A percentile compares a stretch with the other conserved stretches of the same genome.
These are phyloP conservation scores for Lepidium africanum DNA, from an alignment of 345 rosid genomes.

Conservation along the genomic window DNA sequence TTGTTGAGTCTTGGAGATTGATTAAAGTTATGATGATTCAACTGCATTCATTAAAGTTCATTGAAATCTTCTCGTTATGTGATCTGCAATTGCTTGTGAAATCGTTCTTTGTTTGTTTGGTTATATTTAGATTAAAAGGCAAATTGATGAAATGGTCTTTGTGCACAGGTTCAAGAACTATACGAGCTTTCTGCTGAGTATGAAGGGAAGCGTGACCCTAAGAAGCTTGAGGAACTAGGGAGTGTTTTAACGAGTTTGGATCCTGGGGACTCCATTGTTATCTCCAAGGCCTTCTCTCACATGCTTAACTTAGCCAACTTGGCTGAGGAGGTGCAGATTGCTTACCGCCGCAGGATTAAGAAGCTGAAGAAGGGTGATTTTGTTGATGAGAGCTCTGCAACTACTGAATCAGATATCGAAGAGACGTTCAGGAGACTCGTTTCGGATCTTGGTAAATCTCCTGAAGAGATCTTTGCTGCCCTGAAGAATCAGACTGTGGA, in stretches of 20 bases:
- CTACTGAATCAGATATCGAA: slow-evolving; percentile 93
- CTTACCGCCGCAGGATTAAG: slow-evolving; percentile 71
- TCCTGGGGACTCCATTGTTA: slow-evolving; percentile 91
- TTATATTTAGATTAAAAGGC: not conserved
- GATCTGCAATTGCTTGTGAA: not conserved
- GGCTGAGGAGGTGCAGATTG: slow-evolving; percentile 98
- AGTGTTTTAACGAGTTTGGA: slow-evolving; percentile 78
- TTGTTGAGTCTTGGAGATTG: too few species aligned
- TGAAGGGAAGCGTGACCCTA: slow-evolving; percentile 67
- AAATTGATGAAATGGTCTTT: not conserved
- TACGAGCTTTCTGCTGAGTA: slow-evolving; percentile 95
- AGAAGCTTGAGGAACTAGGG: slow-evolving; percentile 88
- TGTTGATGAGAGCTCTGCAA: slow-evolving; percentile 69
- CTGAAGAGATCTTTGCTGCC: slow-evolving; percentile 86
- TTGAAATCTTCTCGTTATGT: not conserved
- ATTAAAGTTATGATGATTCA: too few species aligned
- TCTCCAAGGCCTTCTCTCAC: slow-evolving; percentile 84
- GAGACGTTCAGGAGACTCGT: slow-evolving; percentile 94
- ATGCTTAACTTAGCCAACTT: slow-evolving; percentile 98
- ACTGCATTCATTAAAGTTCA: too few species aligned
- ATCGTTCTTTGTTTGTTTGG: not conserved
- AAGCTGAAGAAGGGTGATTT: slow-evolving; percentile 87
- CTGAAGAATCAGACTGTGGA: slow-evolving; percentile 95
- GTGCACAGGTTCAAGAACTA: slow-evolving; percentile 84
- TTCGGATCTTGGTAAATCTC: slow-evolving; percentile 67